Base-by-base conservation (phyloP, 1,139 yeast species). In the Candida sp. region DNA sequence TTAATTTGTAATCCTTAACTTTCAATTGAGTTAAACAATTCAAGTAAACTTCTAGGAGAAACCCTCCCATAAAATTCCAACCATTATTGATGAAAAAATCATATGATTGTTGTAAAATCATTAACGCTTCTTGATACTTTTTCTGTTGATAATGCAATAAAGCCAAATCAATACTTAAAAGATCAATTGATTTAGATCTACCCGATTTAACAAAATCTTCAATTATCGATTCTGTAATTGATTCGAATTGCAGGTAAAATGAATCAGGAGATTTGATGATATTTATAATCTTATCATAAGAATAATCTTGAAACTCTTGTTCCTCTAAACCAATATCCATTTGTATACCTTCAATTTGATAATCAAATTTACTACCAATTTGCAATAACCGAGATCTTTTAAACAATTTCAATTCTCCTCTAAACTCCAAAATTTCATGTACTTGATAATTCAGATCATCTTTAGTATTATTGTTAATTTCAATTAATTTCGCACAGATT, bases 131-230 rank as follows among this genome's bases (percentile, higher is more conserved):
- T 35, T 73, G 71, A 51, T 81, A 85, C 39, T 85, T 75, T 1
- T 75, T 66, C 39, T 70, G 66, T 49, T 81, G 82, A 56, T 78
- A 86, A 40, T 84, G 81, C 21, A 89, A 63, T 12, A 87, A 58
- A 0, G 96, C 97, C 43, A 89, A 71, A 51, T 93, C 97, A n/a
- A 88, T 79, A 4, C 93, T 82, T 23, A 93, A 66, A 5, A 85
- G 72, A 55, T 87, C 93, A 7, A 87, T 81, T 0, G 90, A 75
- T 49, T 91, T 75, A 8, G 81, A 75, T 48, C 85, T 64, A 12
- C 66, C 70, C 32, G 82, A 73, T 11, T 57, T 54, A 5, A 74
- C 69, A 53, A 77, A 80, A 45, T 77, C 76, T 29, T 66, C 63
- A 29, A 79, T 71, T 1, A 79, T 58, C 25, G 42, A 58, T 35